Base-by-base conservation (phyloP, 2,329 filamentous ascomycete species). In the Chaetoscypha palmicola region DNA sequence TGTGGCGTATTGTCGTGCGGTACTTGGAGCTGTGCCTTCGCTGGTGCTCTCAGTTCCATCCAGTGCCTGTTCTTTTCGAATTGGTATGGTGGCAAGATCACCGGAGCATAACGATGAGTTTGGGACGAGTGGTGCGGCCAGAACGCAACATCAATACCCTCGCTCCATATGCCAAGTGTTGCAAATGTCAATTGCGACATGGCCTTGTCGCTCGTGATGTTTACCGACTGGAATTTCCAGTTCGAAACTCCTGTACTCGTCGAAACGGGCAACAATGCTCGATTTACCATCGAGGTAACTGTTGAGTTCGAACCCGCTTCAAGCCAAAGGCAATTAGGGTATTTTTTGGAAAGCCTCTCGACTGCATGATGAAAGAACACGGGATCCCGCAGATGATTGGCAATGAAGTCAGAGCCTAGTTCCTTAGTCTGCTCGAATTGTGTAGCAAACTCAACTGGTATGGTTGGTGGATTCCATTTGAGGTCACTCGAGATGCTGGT, bases 61-160 rank as follows among this genome's bases (percentile, higher is more conserved):
- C 62, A 66, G 35, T 65, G 62, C 2, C 42, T 37, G 0, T 47
- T 49, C 40, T 61, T 60, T 30, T 62, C 58, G 33, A 66, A 66
- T 35, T 66, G 64, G 43, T 66, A 66, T 5, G 62, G 58, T 2
- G 64, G 64, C 2, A 66, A 45, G n/a, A 50, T 22, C 1, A 63
- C 2, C 1, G 33, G 39, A 2, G 31, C 31, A 31, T 58, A 59
- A 0, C 53, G 43, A 2, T 16, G n/a, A 28, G 40, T 56, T 41
- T 64, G 58, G 1, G 19, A 7, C 1, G 21, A 21, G 32, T 62
- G 52, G 40, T 59, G 58, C 0, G 53, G 38, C 63, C 64, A 66
- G 49, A 57, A 62, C 17, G 53, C 38, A 0, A 55, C 53, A 2
- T 17, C 26, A 2, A 57, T 20, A 4, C 62, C 59, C 2, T 41